Evolutionary conservation across 2,329 filamentous ascomycete species (phyloP).

Genomic region (Fusarium penzigii): DNA sequence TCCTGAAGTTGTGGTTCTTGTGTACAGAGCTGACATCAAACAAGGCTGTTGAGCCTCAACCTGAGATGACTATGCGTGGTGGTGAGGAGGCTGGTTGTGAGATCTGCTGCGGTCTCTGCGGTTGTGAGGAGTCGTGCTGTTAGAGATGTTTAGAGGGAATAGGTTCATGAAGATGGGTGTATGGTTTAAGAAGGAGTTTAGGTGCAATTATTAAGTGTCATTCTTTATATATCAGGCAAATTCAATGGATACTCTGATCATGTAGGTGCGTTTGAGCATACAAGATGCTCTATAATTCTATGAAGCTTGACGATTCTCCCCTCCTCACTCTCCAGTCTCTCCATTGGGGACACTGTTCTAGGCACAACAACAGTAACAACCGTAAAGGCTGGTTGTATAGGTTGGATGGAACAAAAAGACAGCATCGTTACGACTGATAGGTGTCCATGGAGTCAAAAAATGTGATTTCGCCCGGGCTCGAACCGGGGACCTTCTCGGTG

Average conservation of each 20-base stretch:
- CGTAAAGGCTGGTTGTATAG: too few species aligned
- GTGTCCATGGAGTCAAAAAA: slow-evolving; percentile 5
- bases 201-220: background rate
- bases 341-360: too few species aligned
- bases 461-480: slow-evolving; percentile 41
- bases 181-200: background rate
- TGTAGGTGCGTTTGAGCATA: too few species aligned
- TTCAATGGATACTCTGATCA: too few species aligned
- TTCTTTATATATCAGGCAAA: too few species aligned
- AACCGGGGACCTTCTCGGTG: slow-evolving; percentile 44
- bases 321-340: too few species aligned
- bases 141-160: slow-evolving; percentile 15
- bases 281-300: too few species aligned
- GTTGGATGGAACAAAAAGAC: too few species aligned
- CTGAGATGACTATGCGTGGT: slow-evolving; percentile 45
- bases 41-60: slow-evolving; percentile 40
- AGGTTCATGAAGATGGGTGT: too few species aligned
- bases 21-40: background rate
- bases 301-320: too few species aligned
- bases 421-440: too few species aligned
- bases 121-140: slow-evolving; percentile 46
- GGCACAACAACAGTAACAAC: too few species aligned
- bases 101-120: slow-evolving; percentile 48
- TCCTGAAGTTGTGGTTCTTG: background rate
- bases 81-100: slow-evolving; percentile 49